Evolutionary conservation across 345 rosid genomes (phyloP), one percentile per base, ranked within the genome.

Genomic region (Aquilaria yunnanensis): DNA sequence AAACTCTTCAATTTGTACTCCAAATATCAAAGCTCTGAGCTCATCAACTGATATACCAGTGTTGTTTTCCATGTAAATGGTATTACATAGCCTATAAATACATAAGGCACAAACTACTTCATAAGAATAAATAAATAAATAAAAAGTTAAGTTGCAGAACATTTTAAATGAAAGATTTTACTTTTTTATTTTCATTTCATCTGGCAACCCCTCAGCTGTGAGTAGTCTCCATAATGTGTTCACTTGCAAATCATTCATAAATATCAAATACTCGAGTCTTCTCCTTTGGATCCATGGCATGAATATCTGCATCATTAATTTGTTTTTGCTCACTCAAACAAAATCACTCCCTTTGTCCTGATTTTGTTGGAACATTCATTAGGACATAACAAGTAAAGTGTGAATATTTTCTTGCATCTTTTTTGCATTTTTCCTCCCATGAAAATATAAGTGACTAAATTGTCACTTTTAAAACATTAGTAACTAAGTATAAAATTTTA

Each of bases 271-370:
- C 6, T 75, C 77, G 10, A 75, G 68, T 58, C 80, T 83, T 65
- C 75, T 73, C 49, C 52, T 57, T 60, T 75, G 75, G 52, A 80
- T 79, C 84, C 82, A 77, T 12, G 87, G 87, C 57, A 74, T 37
- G 46, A 83, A 80, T 9, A 78, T 66, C 87, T 79, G 75, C 46
- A 53, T 12, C 53, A 50, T 6, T 9, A 33, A n/a, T n/a, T n/a
- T n/a, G n/a, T n/a, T n/a, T n/a, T n/a, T n/a, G n/a, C n/a, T n/a
- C 23, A 59, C 58, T 52, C 23, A n/a, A n/a, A n/a, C n/a, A n/a
- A n/a, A n/a, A n/a, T n/a, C n/a, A n/a, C n/a, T n/a, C n/a, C n/a
- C n/a, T n/a, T n/a, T n/a, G n/a, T n/a, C n/a, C n/a, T n/a, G n/a
- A n/a, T n/a, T n/a, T n/a, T n/a, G n/a, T n/a, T n/a, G n/a, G n/a